Evolutionary conservation across 2,329 filamentous ascomycete genomes (phyloP).

Genomic region (Teratosphaeria destructans): DNA sequence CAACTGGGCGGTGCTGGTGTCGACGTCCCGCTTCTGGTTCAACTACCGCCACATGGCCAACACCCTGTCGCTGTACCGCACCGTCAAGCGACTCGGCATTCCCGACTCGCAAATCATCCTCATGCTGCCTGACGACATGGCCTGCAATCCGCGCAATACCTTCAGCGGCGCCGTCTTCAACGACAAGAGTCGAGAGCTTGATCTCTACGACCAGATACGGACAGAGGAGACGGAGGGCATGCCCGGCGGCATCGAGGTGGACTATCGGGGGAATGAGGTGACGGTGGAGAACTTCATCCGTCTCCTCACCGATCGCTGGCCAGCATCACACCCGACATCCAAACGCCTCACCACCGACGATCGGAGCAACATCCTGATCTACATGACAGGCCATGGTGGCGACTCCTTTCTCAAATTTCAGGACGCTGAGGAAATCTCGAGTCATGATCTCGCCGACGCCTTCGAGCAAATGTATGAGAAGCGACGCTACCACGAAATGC

Average conservation of each 20-base stretch:
- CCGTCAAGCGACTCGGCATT: conserved; percentile 93
- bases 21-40: conserved; percentile 98
- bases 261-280: conserved; percentile 96
- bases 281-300: conserved; percentile 98
- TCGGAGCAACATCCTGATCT: conserved; percentile 91
- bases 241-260: conserved; percentile 66
- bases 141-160: conserved; percentile 95
- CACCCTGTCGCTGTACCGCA: conserved; percentile 92
- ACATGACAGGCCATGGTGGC: conserved; percentile 97
- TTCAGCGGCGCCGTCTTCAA: conserved; percentile 98
- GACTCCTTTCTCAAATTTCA: conserved; percentile 99
- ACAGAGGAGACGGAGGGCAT: conserved; percentile 15
- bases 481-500: conserved; percentile 93
- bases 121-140: conserved; percentile 99
- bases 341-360: conserved; percentile 92
- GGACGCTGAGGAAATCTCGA: conserved; percentile 93
- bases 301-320: conserved; percentile 84
- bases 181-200: conserved; percentile 89
- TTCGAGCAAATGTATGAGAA: conserved; percentile 99
- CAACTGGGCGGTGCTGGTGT: conserved; percentile 98
- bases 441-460: conserved; percentile 89
- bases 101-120: conserved; percentile 98
- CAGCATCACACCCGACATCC: conserved; percentile 86
- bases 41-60: conserved; percentile 98
- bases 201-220: conserved; percentile 73